Percentiles rank a stretch among this genome's conserved stretches.
These are phyloP conservation scores for Xylaria multiplex DNA, from an alignment of 2,329 filamentous ascomycete species.

Conservation along the genomic window DNA sequence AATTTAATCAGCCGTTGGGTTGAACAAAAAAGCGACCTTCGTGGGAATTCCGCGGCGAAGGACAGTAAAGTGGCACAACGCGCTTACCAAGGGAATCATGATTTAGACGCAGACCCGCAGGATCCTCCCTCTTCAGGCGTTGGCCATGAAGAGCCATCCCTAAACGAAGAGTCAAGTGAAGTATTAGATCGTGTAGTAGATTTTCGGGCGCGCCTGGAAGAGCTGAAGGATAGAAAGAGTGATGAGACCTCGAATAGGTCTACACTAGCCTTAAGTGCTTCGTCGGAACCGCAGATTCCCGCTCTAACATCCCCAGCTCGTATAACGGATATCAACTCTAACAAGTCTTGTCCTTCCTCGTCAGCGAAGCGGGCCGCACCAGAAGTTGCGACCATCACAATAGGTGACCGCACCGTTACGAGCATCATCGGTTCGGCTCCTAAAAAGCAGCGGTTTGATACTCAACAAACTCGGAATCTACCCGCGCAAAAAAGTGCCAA, in stretches of 20 bases:
- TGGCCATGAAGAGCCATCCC: conserved; percentile 14
- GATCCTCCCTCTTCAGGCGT: conserved; percentile 18
- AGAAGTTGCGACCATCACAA: conserved; percentile 78
- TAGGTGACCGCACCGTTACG: conserved; percentile 74
- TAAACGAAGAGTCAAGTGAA: conserved; percentile 27
- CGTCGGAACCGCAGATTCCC: conserved; percentile 49
- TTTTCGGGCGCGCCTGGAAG: conserved; percentile 51
- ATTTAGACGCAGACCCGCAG: conserved; percentile 20
- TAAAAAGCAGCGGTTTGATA: conserved; percentile 58
- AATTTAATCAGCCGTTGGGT: conserved; percentile 45
- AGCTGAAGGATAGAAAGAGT: conserved; percentile 37
- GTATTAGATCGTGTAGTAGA: conserved; percentile 47
- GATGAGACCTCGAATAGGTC: conserved; percentile 23
- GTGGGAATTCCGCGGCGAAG: conserved; percentile 24
- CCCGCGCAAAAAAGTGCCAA: conserved; percentile 47
- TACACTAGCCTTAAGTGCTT: background rate
- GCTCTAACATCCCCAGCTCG: conserved; percentile 49
- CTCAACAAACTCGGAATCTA: conserved; percentile 47
- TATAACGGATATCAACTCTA: conserved; percentile 43
- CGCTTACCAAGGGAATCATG: conserved; percentile 28
- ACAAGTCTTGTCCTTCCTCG: conserved; percentile 36
- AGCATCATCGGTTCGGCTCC: conserved; percentile 70
- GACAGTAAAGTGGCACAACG: background rate
- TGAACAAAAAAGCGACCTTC: conserved; percentile 42
- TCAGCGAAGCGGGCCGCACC: conserved; percentile 66